Evolutionary conservation across 768 basidiomycete genomes (phyloP), one percentile per base, ranked within the genome.

Genomic region (Lactifluus piperatus): DNA sequence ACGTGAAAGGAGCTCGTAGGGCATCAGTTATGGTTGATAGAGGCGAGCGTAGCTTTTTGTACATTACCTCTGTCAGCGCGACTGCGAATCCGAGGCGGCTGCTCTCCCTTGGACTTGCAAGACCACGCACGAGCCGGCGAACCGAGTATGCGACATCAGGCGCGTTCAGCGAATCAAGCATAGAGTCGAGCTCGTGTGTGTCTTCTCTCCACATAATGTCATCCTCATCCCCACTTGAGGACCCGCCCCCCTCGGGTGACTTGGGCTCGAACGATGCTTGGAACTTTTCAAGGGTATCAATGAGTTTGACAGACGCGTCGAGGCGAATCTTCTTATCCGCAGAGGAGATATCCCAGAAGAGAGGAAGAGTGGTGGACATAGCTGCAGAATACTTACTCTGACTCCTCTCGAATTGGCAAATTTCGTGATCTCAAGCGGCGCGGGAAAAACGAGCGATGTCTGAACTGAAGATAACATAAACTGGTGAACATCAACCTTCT

Each of bases 41-140:
- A 47, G 68, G 20, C 7, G 26, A 20, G 20, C 3, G 18, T 50
- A 26, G 32, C 16, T 7, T 36, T 26, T 22, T 43, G 36, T 16
- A 71, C 81, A 65, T 11, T 68, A 95, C 94, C 79, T 97, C 94
- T 0, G 95, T 93, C 64, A 99, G 75, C 32, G 94, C 93, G 45
- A 99, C 95, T 9, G 94, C 92, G 69, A 97, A 99, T 18, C 95
- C 95, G 37, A 97, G 75, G 64, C 95, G 75, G 71, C 93, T 95
- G 70, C 91, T 91, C 70, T 99, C 94, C 66, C 94, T 78, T 1
- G 93, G 88, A 70, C 91, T 94, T 0, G 89, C 91, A 30, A 99
- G 77, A 13, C 95, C 95, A 43, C 93, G 79, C 18, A 95, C 75
- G 36, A 99, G 79, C 16, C 95, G 72, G 51, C 90, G 82, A 67